Evolutionary conservation across 306 rosid species (phyloP).

Genomic region (Citrullus amarus): DNA sequence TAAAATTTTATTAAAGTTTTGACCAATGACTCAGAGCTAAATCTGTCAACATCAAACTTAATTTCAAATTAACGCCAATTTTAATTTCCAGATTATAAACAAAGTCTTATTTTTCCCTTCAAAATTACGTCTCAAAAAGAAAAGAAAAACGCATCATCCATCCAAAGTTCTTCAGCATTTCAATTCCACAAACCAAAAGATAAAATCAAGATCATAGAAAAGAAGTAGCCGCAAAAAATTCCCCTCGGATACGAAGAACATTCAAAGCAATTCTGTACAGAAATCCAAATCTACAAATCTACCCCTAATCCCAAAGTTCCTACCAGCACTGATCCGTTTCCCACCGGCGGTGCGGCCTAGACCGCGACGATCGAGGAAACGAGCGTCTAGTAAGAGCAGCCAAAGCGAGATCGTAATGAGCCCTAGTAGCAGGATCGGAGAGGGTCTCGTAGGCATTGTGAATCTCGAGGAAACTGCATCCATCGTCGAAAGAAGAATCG

Average conservation of each 20-base stretch:
- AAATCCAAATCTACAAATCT: background rate
- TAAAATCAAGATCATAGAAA: background rate
- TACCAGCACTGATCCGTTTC: constrained; percentile 99
- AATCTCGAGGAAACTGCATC: constrained; percentile 53
- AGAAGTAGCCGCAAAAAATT: background rate
- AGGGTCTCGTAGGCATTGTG: constrained; percentile 73
- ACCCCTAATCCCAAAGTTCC: background rate
- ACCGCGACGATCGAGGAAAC: constrained; percentile 14
- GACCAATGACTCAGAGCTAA: too few species aligned
- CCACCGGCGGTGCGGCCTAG: constrained; percentile 55
- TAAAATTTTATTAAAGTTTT: too few species aligned
- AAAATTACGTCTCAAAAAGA: too few species aligned
- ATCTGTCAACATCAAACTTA: too few species aligned
- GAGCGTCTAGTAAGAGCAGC: constrained; percentile 9
- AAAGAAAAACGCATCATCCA: background rate
- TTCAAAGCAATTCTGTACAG: background rate
- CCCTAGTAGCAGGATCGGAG: constrained; percentile 69
- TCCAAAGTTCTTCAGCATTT: background rate
- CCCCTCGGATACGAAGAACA: background rate
- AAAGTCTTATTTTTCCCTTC: background rate
- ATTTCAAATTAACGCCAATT: too few species aligned
- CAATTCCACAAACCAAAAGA: too few species aligned
- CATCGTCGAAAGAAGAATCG: constrained; percentile 14
- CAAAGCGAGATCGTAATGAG: constrained; percentile 47
- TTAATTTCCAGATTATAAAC: background rate